Evolutionary conservation across 257 asterid genomes (phyloP), one percentile per base, ranked within the genome.

Genomic region (Mitragyna speciosa): DNA sequence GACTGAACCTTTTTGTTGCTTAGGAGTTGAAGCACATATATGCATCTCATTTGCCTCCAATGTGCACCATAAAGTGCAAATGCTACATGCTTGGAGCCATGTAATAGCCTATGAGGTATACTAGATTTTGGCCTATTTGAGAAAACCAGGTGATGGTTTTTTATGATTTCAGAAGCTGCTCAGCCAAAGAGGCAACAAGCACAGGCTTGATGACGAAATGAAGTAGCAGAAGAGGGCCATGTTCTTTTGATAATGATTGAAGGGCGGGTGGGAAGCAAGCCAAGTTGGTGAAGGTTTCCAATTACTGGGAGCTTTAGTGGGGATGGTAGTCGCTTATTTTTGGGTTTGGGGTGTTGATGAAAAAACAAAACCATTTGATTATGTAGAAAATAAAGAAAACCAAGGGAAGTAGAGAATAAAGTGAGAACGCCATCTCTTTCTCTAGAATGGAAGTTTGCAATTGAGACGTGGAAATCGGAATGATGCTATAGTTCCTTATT

Each of bases 11-110:
- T 75, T 47, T 81, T 89, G 83, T 74, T 76, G 41, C 89, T 89
- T 36, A 90, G 78, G 11, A 91, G 87, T 24, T 90, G 91, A 36
- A 86, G 82, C 12, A 90, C 88, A 19, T 85, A 78, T 12, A 90
- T 66, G 81, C 89, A 80, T 58, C 83, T 76, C 17, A 82, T 36
- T 33, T 85, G 80, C 76, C 89, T 87, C 91, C 89, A 90, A 7
- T 87, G 83, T 45, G 87, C 89, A 0, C 91, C 88, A 49, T 91
- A 85, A 0, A 90, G 87, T 0, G 87, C 45, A 7, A 83, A 33
- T 0, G 2, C 59, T 14, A 52, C 59, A 4, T 52, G 83, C 47
- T 31, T 85, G 5, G 70, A 11, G 54, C 78, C 79, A 75, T 86
- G 85, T 0, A 75, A 0, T 0, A 90, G 80, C 74, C 69, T 76